phyloP scores from a whole-genome alignment of 345 rosid species.

The Sonneratia caseolaris region DNA sequence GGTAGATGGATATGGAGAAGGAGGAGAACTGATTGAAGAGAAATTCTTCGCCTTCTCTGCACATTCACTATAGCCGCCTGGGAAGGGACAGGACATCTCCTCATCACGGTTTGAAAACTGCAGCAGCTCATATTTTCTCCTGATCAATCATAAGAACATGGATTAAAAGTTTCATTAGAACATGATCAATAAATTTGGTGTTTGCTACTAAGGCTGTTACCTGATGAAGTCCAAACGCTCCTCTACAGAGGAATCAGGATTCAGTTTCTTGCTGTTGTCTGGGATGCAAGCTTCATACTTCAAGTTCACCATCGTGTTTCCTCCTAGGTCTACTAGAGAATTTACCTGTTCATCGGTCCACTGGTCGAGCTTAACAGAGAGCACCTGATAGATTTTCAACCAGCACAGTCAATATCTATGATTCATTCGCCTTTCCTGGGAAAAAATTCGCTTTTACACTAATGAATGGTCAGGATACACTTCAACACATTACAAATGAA shows the following conservation, averaged over 20 bases:
- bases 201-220: slow-evolving; percentile 6
- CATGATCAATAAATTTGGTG: too few relatives aligned
- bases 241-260: slow-evolving; percentile 62
- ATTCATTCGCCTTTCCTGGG: too few relatives aligned
- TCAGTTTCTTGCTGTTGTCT: slow-evolving; percentile 50
- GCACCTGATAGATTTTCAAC: slow-evolving; percentile 36
- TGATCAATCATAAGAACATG: too few relatives aligned
- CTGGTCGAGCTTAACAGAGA: slow-evolving; percentile 84
- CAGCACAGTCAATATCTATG: neutral
- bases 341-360: slow-evolving; percentile 95
- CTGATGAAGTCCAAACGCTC: slow-evolving; percentile 78
- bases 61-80: neutral
- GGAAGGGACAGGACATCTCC: neutral
- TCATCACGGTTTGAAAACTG: neutral
- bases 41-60: neutral
- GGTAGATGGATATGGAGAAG: neutral
- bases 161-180: too few relatives aligned
- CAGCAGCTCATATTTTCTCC: neutral
- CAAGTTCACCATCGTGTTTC: slow-evolving; percentile 55
- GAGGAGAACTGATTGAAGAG: neutral
- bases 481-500: neutral
- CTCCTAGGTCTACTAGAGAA: slow-evolving; percentile 53
- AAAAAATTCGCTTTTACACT: too few relatives aligned
- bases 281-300: slow-evolving; percentile 74
- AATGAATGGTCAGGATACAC: neutral